Conservation (phyloP, 2,329 filamentous ascomycete genomes). For the Claviceps sp. region DNA sequence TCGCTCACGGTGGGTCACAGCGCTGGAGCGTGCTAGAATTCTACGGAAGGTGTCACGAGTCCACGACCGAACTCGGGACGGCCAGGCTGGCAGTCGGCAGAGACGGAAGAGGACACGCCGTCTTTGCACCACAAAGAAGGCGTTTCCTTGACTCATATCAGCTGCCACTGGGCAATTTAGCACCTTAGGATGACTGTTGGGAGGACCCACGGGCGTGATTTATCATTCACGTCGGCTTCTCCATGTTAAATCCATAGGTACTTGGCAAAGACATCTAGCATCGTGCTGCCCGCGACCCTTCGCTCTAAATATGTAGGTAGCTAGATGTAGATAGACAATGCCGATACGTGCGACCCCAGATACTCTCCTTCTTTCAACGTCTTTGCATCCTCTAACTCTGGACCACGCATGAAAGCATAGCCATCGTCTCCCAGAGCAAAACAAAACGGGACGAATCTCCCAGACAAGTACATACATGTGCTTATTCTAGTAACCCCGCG, state of each 20-base stretch:
- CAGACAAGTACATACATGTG: neutral
- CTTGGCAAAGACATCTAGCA: neutral
- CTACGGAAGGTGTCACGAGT: neutral
- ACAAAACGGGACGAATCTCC: neutral
- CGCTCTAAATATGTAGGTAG: neutral
- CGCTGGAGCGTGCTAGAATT: neutral
- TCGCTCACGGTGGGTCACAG: neutral
- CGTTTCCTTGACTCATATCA: neutral
- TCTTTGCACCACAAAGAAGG: neutral
- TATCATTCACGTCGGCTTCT: neutral
- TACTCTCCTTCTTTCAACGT: neutral
- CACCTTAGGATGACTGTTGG: neutral
- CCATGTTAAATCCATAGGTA: neutral
- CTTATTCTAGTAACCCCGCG: conserved; percentile 67
- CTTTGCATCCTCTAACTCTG: too few species aligned
- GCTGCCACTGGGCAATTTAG: too few species aligned
- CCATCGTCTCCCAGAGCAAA: neutral
- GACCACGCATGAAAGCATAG: neutral
- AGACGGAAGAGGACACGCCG: neutral
- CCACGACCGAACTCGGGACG: too few species aligned
- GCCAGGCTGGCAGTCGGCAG: too few species aligned
- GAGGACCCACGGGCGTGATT: neutral
- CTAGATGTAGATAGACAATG: neutral
- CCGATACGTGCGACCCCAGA: neutral
- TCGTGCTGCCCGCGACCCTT: neutral